Percentiles rank a stretch among this genome's conserved stretches.
Conservation (phyloP, 345 rosid genomes). For the Pugionium dolabratum region DNA sequence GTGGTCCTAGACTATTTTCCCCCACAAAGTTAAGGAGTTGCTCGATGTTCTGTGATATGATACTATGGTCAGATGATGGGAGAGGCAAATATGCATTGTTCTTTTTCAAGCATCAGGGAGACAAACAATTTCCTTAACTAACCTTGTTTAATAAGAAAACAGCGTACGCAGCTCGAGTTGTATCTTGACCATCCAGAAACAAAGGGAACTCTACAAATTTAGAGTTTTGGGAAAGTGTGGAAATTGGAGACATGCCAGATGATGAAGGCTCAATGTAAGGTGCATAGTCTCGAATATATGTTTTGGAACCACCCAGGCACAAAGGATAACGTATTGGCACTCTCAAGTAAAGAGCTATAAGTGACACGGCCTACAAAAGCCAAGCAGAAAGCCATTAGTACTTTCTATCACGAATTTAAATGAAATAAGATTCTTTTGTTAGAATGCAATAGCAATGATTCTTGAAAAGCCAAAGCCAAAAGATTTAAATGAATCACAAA, state of each 20-base stretch:
- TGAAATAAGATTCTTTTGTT: no score
- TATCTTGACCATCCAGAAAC: conserved; percentile 94
- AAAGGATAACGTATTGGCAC: conserved; percentile 86
- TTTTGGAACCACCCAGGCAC: conserved; percentile 75
- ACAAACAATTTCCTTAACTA: conserved; percentile 4
- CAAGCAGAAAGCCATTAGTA: conserved; percentile 24
- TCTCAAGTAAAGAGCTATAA: conserved; percentile 66
- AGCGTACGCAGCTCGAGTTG: conserved; percentile 95
- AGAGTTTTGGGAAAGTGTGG: conserved; percentile 40
- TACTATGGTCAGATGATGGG: conserved; percentile 3
- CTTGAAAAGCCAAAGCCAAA: no score
- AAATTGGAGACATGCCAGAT: conserved; percentile 47
- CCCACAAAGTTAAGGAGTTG: conserved; percentile 88
- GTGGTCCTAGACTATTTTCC: conserved; percentile 82
- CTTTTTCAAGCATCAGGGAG: not conserved
- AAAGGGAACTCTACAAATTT: conserved; percentile 78
- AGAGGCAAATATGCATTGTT: conserved; percentile 2
- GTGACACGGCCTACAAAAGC: conserved; percentile 65
- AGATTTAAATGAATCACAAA: no score
- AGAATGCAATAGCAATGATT: no score
- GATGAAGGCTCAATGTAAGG: conserved; percentile 62
- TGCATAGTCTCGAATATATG: conserved; percentile 73
- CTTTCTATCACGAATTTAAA: not conserved
- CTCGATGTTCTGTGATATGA: conserved; percentile 72
- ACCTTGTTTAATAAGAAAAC: conserved; percentile 97